Base-by-base conservation (phyloP, 139 green algal genomes). In the Bryopsis sp. region DNA sequence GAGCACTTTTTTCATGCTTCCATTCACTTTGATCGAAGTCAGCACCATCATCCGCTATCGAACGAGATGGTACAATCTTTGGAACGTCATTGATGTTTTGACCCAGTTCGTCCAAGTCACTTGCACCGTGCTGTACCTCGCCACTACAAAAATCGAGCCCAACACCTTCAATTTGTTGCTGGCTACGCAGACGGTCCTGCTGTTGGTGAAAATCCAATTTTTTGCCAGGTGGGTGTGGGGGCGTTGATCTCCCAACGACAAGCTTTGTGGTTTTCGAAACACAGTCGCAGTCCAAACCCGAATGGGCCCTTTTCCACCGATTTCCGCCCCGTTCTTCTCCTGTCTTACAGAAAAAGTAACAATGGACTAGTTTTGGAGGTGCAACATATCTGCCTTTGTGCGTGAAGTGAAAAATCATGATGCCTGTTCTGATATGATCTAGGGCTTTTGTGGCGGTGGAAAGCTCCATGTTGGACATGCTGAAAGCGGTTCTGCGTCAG, bases 401-500 rank as follows among this genome's bases (percentile, higher is more conserved):
- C n/a, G n/a, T n/a, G n/a, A n/a, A n/a, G n/a, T n/a, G n/a, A n/a
- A n/a, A n/a, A n/a, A n/a, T n/a, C n/a, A n/a, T n/a, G n/a, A n/a
- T n/a, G n/a, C n/a, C n/a, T n/a, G n/a, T n/a, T n/a, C n/a, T n/a
- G n/a, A n/a, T n/a, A n/a, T n/a, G n/a, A n/a, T 65, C 4, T 22
- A 65, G 58, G 28, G 58, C 58, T 19, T 65, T 65, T 65, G 58
- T 65, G 28, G 58, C 58, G 39, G 58, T 65, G 28, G 58, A 65
- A 3, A 65, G 58, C 31, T 65, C 58, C 29, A 65, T 65, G 58
- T 65, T 65, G 58, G 58, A 65, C 28, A 65, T 33, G 26, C 31
- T 65, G 3, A 65, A 65, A 33, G 58, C 58, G 43, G 58, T 65
- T 7, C 32, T 65, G 3, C 32, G 58, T 11, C 39, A 33, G 32